Evolutionary conservation across 2,329 filamentous ascomycete species (phyloP), one percentile per base, ranked within the genome.

Genomic region (Talaromyces albobiverticillius): DNA sequence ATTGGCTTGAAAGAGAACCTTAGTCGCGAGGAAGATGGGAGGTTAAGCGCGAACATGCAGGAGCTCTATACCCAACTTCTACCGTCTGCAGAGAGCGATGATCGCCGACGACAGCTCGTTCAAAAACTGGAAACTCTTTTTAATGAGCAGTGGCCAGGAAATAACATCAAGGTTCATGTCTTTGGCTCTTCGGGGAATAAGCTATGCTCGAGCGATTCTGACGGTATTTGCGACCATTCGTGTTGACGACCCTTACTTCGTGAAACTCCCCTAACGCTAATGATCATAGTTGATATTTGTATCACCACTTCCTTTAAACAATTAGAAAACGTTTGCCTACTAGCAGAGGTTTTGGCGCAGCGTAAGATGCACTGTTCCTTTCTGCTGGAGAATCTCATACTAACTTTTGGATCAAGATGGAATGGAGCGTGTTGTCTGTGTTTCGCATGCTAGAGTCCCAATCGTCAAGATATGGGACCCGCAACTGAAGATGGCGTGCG

Each of bases 391-490:
- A 51, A 59, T 62, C 43, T 64, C 57, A 43, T 14, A 43, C 54
- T 53, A 41, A 60, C 49, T 50, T 51, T 36, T 46, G 46, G 41
- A 43, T 34, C 45, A 48, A 96, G 93, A 90, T 76, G 93, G 93
- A 36, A 99, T 99, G 94, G 83, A 97, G 71, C 90, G 90, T 65
- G 91, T 99, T 1, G 89, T 96, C 22, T 99, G 94, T 69, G 90
- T 97, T 50, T 90, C 90, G 25, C 89, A 88, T 40, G 94, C 94
- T 56, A 97, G 96, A 73, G 94, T 99, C 13, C 93, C 94, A 3
- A 99, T 99, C 66, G 94, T 99, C 62, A 97, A 97, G 77, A 89
- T 96, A 53, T 99, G 94, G 92, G 94, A 99, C 69, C 94, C 94
- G 3, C 90, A 96, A 70, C 79, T 96, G 54, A 79, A 86, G 60